Base-by-base conservation (phyloP, 1,139 yeast genomes). In the Kurtzmaniella quercitrusa region DNA sequence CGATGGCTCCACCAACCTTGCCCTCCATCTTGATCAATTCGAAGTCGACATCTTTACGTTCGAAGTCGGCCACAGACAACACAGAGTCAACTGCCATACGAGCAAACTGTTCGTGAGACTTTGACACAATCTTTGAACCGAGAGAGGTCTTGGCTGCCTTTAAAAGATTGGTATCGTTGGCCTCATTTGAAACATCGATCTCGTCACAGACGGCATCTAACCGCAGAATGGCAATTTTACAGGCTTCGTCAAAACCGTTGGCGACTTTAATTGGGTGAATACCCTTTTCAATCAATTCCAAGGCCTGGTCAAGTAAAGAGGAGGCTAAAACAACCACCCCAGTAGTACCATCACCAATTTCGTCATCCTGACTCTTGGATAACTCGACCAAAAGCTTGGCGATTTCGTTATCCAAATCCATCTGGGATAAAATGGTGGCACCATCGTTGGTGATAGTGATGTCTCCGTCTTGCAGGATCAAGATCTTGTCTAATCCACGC, bases 291-390 rank as follows among this genome's bases (percentile, higher is more conserved):
- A 94, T 88, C 53, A 94, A 78, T 60, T 89, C 98, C 45, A 86
- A 68, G 2, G 98, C 97, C 68, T 93, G 96, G 61, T 93, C 98
- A 47, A 94, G 74, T 51, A 94, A 72, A 1, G 98, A 95, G 53
- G 96, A 88, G 2, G 98, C 98, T 42, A 94, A 71, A 1, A 94
- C 98, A 45, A 93, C 98, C 28, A 94, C 99, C 57, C 98, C 98
- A 3, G 99, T 94, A 35, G 99, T 94, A 59, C 99, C 99, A 61
- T 94, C 99, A 45, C 99, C 99, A 57, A 94, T 89, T 68, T 94
- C 98, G 59, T 93, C 97, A 64, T 94, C 99, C 70, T 94, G 99
- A 19, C 97, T 88, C 63, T 81, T 86, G 30, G 97, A 88, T 54
- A 94, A 77, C 68, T 94, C 96, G 34, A 93, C 99, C 59, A 94